These are phyloP conservation scores for Meyerozyma carpophila DNA, from an alignment of 1,139 yeast genomes.

Conservation along the genomic window DNA sequence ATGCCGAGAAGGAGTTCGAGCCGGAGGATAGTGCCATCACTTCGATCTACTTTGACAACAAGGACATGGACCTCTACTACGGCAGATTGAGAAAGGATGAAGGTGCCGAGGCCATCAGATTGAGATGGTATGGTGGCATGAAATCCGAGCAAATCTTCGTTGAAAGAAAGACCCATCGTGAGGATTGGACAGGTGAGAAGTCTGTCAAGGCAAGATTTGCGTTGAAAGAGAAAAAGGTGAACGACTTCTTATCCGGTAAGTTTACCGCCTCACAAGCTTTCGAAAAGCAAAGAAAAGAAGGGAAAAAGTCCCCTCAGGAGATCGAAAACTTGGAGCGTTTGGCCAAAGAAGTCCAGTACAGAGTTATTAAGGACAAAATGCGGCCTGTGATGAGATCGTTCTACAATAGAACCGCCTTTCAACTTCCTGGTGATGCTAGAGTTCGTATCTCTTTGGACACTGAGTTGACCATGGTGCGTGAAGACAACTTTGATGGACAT, in stretches of 20 bases:
- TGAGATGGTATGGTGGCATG: conserved; percentile 99
- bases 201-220: conserved; percentile 96
- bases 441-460: conserved; percentile 97
- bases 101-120: conserved; percentile 97
- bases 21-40: conserved; percentile 93
- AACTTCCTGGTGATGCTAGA: conserved; percentile 97
- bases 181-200: conserved; percentile 99
- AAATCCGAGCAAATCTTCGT: conserved; percentile 85
- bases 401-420: conserved; percentile 97
- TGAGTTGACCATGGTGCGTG: conserved; percentile 92
- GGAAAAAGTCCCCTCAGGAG: conserved; percentile 80
- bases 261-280: conserved; percentile 86
- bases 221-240: conserved; percentile 84
- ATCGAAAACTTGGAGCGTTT: conserved; percentile 87
- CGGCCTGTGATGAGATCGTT: conserved; percentile 95
- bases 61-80: conserved; percentile 81
- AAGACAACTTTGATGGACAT: conserved; percentile 89
- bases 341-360: conserved; percentile 89
- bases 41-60: conserved; percentile 90
- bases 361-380: conserved; percentile 73
- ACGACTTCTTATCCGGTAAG: conserved; percentile 74
- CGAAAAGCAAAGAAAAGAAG: conserved; percentile 88
- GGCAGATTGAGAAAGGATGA: conserved; percentile 95
- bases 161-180: conserved; percentile 96
- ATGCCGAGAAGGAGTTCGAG: conserved; percentile 93